A percentile compares a stretch with the other conserved stretches of the same genome.
These are phyloP conservation scores for Bacidia rubella DNA, from an alignment of 495 filamentous ascomycete species.

Conservation along the genomic window DNA sequence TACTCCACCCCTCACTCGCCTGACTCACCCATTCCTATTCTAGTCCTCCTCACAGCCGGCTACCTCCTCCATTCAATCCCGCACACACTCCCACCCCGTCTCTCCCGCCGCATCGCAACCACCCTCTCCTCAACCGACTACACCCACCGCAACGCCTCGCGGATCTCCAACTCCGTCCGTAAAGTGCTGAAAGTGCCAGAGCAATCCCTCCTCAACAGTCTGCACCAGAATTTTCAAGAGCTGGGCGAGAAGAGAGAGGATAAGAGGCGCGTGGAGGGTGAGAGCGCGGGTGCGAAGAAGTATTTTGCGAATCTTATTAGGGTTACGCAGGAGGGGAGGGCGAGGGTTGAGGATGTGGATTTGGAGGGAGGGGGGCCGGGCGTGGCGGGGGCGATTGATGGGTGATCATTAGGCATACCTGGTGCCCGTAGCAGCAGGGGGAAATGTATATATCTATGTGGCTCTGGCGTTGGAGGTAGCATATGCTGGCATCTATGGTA, in stretches of 20 bases:
- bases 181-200: conserved; percentile 78
- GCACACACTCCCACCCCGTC: conserved; percentile 70
- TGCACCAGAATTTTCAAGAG: conserved; percentile 72
- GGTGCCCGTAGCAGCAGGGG: too few species aligned
- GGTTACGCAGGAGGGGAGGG: conserved; percentile 56
- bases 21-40: not conserved
- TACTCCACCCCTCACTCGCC: not conserved
- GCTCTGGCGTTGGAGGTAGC: too few species aligned
- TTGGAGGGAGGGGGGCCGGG: conserved; percentile 55
- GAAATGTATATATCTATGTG: too few species aligned
- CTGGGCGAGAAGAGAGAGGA: conserved; percentile 65
- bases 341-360: conserved; percentile 65
- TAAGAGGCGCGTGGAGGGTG: conserved; percentile 56
- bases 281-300: conserved; percentile 66
- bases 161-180: conserved; percentile 71
- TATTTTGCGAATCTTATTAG: conserved; percentile 80
- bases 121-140: conserved; percentile 77
- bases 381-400: conserved; percentile 16
- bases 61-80: conserved; percentile 82
- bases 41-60: conserved; percentile 56
- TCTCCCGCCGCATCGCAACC: conserved; percentile 68
- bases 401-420: too few species aligned
- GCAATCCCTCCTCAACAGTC: conserved; percentile 60
- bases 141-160: conserved; percentile 71
- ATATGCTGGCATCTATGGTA: too few species aligned